Conservation (phyloP, 192 early-diverging fungal species). For the Rhizoclosmatium globosum region DNA sequence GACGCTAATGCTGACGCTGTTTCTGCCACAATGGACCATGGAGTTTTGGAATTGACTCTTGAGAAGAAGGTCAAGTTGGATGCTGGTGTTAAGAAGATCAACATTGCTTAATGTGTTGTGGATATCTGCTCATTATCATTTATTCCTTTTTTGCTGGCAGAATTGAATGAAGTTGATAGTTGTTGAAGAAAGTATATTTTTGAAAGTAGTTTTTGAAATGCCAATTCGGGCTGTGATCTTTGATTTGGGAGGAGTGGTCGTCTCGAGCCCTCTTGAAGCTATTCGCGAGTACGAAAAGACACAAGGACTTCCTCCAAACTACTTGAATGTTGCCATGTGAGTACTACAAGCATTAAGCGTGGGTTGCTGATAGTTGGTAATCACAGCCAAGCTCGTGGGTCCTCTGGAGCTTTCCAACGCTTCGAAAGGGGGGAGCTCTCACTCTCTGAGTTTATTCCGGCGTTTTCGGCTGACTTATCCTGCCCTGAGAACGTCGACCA, state of each 20-base stretch:
- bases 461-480: slow-evolving; percentile 62
- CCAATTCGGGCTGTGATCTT: slow-evolving; percentile 77
- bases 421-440: slow-evolving; percentile 72
- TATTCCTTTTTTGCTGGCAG: no score
- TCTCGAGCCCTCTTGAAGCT: slow-evolving; percentile 80
- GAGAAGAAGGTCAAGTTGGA: slow-evolving; percentile 44
- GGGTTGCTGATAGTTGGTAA: not conserved
- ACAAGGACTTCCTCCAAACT: slow-evolving; percentile 76
- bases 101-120: not conserved
- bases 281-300: slow-evolving; percentile 74
- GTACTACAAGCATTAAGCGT: not conserved
- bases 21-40: slow-evolving; percentile 47
- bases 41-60: slow-evolving; percentile 48
- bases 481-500: no score
- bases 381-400: slow-evolving; percentile 47
- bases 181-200: no score
- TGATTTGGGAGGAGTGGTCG: slow-evolving; percentile 87
- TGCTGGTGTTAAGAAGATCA: slow-evolving; percentile 28
- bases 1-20: slow-evolving; percentile 46
- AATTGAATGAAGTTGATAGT: no score
- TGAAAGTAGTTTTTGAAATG: no score
- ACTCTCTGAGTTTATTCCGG: slow-evolving; percentile 61
- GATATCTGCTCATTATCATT: not conserved
- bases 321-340: slow-evolving; percentile 82
- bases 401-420: slow-evolving; percentile 63